A percentile compares a stretch with the other conserved stretches of the same genome.
Conservation (phyloP, 495 filamentous ascomycete genomes). For the Penicillium soppii region DNA sequence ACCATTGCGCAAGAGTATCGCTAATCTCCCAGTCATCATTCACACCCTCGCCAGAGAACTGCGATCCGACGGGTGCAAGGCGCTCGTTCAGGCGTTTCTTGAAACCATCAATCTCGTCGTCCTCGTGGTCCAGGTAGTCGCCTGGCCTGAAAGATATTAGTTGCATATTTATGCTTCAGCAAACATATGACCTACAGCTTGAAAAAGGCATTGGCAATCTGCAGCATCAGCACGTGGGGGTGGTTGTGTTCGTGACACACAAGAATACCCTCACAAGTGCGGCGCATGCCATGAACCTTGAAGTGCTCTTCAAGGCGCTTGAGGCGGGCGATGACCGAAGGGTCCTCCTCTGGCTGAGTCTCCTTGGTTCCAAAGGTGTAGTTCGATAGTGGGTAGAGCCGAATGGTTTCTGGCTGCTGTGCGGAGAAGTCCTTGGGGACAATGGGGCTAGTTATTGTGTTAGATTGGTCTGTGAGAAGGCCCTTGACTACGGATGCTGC, state of each 20-base stretch:
- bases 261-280: conserved; percentile 93
- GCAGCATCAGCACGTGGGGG: conserved; percentile 95
- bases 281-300: conserved; percentile 85
- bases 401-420: conserved; percentile 87
- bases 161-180: not conserved
- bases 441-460: conserved; percentile 56
- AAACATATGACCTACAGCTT: conserved; percentile 62
- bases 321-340: conserved; percentile 86
- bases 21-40: conserved; percentile 91
- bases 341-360: conserved; percentile 96
- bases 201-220: conserved; percentile 99
- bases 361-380: conserved; percentile 99
- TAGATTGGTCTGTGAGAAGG: conserved; percentile 2
- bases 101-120: conserved; percentile 91
- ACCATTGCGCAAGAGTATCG: conserved; percentile 96
- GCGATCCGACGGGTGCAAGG: conserved; percentile 83
- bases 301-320: conserved; percentile 95
- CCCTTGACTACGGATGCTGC: too few relatives aligned
- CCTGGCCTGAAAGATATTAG: conserved; percentile 60
- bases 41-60: conserved; percentile 83
- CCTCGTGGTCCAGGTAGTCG: conserved; percentile 87
- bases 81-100: conserved; percentile 89
- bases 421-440: conserved; percentile 79
- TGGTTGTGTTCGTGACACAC: conserved; percentile 99
- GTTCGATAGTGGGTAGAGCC: conserved; percentile 92